A percentile compares a stretch with the other conserved stretches of the same genome.
These are phyloP conservation scores for Globisporangium cystogenes DNA, from an alignment of 352 stramenopile genomes.

Conservation along the genomic window DNA sequence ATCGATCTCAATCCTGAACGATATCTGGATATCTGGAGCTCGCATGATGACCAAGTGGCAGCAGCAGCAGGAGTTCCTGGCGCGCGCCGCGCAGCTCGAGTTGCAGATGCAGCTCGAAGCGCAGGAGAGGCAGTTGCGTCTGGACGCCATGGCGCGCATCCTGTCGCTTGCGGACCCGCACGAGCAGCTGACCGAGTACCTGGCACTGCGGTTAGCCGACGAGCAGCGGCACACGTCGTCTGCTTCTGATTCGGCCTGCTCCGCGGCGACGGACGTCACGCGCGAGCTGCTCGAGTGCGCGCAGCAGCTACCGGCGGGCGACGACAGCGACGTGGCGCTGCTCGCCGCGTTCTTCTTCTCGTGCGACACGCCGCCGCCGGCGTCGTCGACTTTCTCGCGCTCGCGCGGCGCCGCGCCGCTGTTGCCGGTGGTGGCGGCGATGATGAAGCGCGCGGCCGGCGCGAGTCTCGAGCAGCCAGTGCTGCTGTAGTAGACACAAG, in stretches of 20 bases:
- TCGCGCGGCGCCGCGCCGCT: constrained; percentile 25
- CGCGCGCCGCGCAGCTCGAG: constrained; percentile 30
- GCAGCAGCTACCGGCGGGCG: constrained; percentile 26
- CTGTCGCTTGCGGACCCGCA: constrained; percentile 42
- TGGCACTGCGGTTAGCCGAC: constrained; percentile 40
- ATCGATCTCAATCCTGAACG: no score
- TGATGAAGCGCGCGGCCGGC: constrained; percentile 31
- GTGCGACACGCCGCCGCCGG: constrained; percentile 22
- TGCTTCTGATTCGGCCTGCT: no score
- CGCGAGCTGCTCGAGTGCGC: constrained; percentile 49
- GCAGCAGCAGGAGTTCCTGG: constrained; percentile 24
- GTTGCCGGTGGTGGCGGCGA: constrained; percentile 53
- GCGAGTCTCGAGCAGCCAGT: constrained; percentile 16
- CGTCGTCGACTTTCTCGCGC: constrained; percentile 3
- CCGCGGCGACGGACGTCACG: constrained; percentile 20
- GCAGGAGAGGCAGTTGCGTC: constrained; percentile 28
- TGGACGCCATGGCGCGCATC: constrained; percentile 54
- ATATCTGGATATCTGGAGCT: no score
- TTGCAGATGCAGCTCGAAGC: constrained; percentile 29
- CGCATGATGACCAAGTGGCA: no score
- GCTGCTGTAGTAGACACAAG: background rate
- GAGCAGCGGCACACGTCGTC: constrained; percentile 17
- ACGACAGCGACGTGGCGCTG: constrained; percentile 53
- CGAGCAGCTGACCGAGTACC: constrained; percentile 60
- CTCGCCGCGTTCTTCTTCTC: constrained; percentile 63